Evolutionary conservation across 495 filamentous ascomycete genomes (phyloP), one percentile per base, ranked within the genome.

Genomic region (Bacidia rubella): DNA sequence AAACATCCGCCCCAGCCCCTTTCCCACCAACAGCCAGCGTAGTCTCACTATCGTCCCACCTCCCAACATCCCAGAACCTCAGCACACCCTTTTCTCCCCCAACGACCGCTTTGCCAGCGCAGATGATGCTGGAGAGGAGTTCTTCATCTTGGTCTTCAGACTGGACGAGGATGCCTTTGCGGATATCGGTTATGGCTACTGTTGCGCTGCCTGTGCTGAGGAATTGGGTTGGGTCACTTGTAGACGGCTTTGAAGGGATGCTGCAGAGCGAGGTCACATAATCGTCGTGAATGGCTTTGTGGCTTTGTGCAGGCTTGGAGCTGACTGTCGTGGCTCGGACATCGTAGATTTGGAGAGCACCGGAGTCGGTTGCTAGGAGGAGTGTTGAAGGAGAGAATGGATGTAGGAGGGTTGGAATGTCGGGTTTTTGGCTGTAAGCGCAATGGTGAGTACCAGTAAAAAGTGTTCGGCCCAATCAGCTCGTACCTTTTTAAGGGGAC

Each of bases 61-160:
- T 75, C 1, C 90, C 92, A 57, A 79, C 83, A 60, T 97, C 89
- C 92, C 92, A 98, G 1, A 96, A 70, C 10, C 90, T 93, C 55
- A 96, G 59, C 3, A 94, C 77, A 15, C 92, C 92, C 9, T 74
- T 78, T 11, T 80, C 79, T 12, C 82, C 85, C 26, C 92, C 92
- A 1, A 94, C 81, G 1, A 89, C 65, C 1, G 94, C 70, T 59
- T 94, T 87, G 58, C 84, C 76, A 2, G 84, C 85, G 21, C 95
- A 81, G 63, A 85, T 84, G 5, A 77, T 70, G 1, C 84, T 85
- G 63, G 82, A 85, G 12, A 95, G 75, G 52, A 96, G 65, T 65
- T 97, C 92, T 53, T 95, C 92, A 56, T 89, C 92, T 60, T 96
- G 89, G 60, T 95, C 86, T 62, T 95, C 92, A 56, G 86, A 93